Percentiles rank a stretch among this genome's conserved stretches.
These are phyloP conservation scores for Imleria badia DNA, from an alignment of 768 basidiomycete species.

Conservation along the genomic window DNA sequence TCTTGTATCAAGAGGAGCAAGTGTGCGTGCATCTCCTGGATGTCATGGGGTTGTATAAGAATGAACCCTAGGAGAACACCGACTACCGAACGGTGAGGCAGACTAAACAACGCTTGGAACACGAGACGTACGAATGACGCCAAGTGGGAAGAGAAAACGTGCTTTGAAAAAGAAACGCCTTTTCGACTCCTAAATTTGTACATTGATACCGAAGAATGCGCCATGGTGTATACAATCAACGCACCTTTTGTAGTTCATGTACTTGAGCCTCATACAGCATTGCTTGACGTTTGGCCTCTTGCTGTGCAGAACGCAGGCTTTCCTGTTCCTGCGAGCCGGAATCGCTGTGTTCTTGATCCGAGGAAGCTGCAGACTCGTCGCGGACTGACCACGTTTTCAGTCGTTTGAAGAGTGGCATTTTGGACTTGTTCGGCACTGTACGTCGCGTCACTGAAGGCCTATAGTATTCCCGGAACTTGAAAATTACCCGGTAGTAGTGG, in stretches of 20 bases:
- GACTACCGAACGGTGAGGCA: constrained; percentile 40
- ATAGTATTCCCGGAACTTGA: neutral
- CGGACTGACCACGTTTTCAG: constrained; percentile 28
- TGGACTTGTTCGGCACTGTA: neutral
- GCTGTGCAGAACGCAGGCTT: constrained; percentile 14
- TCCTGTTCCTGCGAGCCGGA: neutral
- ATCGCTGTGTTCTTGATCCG: constrained; percentile 11
- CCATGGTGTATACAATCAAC: neutral
- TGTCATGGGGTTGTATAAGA: constrained; percentile 64
- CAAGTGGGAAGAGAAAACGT: constrained; percentile 70
- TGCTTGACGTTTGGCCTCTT: constrained; percentile 24
- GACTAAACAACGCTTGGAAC: neutral
- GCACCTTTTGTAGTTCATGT: constrained; percentile 25
- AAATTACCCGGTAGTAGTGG: neutral
- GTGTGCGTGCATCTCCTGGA: constrained; percentile 68
- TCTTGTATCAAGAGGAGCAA: constrained; percentile 65
- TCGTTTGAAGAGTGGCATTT: constrained; percentile 37
- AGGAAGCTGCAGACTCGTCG: constrained; percentile 14
- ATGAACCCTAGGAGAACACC: constrained; percentile 63
- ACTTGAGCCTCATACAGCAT: constrained; percentile 26
- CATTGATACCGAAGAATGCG: neutral
- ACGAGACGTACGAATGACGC: constrained; percentile 53
- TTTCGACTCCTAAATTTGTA: constrained; percentile 11
- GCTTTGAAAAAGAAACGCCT: constrained; percentile 26
- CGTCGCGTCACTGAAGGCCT: neutral